A percentile compares a stretch with the other conserved stretches of the same genome.
Evolutionary conservation across 495 filamentous ascomycete genomes (phyloP).

Genomic region (Terfezia claveryi): DNA sequence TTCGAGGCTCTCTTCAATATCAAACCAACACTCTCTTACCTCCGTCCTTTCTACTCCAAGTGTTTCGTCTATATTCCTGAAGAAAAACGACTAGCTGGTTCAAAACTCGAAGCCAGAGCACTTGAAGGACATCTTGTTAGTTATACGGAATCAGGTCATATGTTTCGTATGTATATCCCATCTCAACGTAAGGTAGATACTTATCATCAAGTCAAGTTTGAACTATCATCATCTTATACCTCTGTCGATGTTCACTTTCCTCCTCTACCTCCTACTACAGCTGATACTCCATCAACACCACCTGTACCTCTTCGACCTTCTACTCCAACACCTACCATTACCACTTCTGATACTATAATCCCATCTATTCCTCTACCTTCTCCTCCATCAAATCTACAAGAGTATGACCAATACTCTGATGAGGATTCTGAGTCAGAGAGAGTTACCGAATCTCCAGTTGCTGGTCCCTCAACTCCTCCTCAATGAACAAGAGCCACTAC

Average conservation of each 20-base stretch:
- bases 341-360: neutral
- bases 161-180: neutral
- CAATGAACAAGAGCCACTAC: neutral
- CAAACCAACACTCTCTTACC: neutral
- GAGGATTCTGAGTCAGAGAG: neutral
- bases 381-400: too few relatives aligned
- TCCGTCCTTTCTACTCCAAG: neutral
- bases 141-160: neutral
- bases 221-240: neutral
- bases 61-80: neutral
- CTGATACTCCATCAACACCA: too few relatives aligned
- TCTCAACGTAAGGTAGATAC: neutral
- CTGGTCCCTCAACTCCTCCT: neutral
- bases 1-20: neutral
- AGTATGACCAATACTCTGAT: too few relatives aligned
- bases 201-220: neutral
- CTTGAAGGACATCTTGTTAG: neutral
- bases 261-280: too few relatives aligned
- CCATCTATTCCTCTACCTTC: neutral
- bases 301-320: too few relatives aligned
- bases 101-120: neutral
- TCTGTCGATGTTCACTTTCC: too few relatives aligned
- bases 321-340: neutral
- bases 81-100: neutral
- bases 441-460: neutral